These are phyloP conservation scores for Fragaria iinumae DNA, from an alignment of 306 rosid genomes.

Conservation along the genomic window DNA sequence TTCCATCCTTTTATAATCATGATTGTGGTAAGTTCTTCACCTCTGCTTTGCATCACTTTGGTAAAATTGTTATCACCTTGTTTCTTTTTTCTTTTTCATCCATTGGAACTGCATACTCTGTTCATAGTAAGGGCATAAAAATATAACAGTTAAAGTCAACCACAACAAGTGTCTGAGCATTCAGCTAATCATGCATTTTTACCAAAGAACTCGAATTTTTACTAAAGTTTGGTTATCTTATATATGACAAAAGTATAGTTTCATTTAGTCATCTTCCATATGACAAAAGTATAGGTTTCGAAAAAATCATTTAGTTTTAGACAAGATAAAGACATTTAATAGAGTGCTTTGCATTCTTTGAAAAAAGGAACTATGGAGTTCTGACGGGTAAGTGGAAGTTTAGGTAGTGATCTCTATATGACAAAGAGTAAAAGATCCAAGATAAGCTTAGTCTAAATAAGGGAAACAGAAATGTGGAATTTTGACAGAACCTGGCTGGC, in stretches of 20 bases:
- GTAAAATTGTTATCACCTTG: not conserved
- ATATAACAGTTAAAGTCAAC: not conserved
- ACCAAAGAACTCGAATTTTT: not conserved
- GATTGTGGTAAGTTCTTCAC: conserved; percentile 64
- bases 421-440: not conserved
- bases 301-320: not conserved
- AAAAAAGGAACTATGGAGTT: not conserved
- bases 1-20: conserved; percentile 91
- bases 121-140: not conserved
- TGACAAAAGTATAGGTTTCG: not conserved
- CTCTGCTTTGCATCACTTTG: conserved; percentile 6
- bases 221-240: not conserved
- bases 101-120: not conserved
- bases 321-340: not conserved
- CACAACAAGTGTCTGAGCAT: not conserved
- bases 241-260: not conserved
- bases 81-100: not conserved
- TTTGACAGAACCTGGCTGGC: not conserved
- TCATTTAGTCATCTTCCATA: not conserved
- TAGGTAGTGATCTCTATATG: not conserved
- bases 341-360: not conserved
- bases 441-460: not conserved
- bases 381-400: not conserved
- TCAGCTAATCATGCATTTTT: conserved; percentile 1
- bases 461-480: not conserved